A percentile compares a stretch with the other conserved stretches of the same genome.
Evolutionary conservation across 1,284 basidiomycete genomes (phyloP).

Genomic region (Ceraceosorus guamensis): DNA sequence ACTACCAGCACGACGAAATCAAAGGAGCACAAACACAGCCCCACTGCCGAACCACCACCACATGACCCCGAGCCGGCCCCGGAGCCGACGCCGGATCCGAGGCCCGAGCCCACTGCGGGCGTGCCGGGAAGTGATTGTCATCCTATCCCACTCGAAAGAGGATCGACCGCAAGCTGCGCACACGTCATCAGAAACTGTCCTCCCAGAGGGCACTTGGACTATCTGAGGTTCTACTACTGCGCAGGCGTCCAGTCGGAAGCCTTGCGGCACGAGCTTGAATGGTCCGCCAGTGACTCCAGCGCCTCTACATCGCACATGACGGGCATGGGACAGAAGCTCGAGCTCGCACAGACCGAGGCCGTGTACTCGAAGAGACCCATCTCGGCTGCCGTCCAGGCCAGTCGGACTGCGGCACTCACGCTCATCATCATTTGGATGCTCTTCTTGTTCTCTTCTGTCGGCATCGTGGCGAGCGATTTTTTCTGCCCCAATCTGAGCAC

Average conservation of each 20-base stretch:
- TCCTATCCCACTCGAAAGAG: slow-evolving; percentile 12
- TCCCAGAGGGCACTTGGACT: slow-evolving; percentile 27
- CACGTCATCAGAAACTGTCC: slow-evolving; percentile 29
- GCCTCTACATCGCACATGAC: no score
- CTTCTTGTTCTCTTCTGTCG: slow-evolving; percentile 42
- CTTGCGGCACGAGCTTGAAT: background rate
- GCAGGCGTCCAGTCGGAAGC: slow-evolving; percentile 10
- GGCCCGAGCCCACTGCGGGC: no score
- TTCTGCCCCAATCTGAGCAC: slow-evolving; percentile 45
- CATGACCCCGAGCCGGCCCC: no score
- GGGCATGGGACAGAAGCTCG: no score
- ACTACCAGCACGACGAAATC: no score
- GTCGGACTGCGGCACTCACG: slow-evolving; percentile 14
- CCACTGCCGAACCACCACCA: no score
- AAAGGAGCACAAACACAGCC: no score
- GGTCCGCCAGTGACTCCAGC: background rate
- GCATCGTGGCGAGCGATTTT: slow-evolving; percentile 44
- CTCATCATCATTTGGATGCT: slow-evolving; percentile 30
- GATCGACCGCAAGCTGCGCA: slow-evolving; percentile 15
- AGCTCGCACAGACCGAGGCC: no score
- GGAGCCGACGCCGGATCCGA: no score
- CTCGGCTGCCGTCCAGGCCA: slow-evolving; percentile 13
- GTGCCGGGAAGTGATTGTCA: slow-evolving; percentile 7
- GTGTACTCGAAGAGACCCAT: background rate
- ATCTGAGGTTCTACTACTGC: slow-evolving; percentile 43